Evolutionary conservation across 768 basidiomycete genomes (phyloP), one percentile per base, ranked within the genome.

Genomic region (Auricularia heimuer): DNA sequence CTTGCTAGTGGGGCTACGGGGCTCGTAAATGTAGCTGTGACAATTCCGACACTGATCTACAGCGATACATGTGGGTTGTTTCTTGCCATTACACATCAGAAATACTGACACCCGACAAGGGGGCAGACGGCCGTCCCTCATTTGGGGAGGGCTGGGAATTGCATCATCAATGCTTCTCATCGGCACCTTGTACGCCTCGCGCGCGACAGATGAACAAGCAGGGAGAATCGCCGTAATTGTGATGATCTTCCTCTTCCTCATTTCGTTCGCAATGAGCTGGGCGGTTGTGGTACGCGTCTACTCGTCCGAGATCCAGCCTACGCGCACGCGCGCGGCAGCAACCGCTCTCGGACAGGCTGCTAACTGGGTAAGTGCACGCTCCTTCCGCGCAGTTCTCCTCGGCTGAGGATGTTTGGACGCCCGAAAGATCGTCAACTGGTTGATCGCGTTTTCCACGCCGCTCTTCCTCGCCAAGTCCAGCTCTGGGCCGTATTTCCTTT

Each of bases 1-100:
- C 74, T 83, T 39, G 81, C 81, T 0, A 81, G 81, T 1, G 83
- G 81, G 3, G 74, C 83, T 12, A 79, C 80, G 1, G 83, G 81
- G 36, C 73, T 83, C 47, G 67, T 81, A 42, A 79, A 78, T 65
- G 66, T 82, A 21, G 72, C 72, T 16, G 71, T 74, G 54, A 80
- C 78, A 4, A 73, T 80, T 61, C 70, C 73, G 2, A 71, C 76
- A 11, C 79, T 78, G 65, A 63, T 77, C 56, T 77, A 72, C 62
- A 74, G 76, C 18, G 80, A 81, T 62, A 76, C 71, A 66, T 80
- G 78, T 77, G 70, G 65, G 60, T 65, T 11, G n/a, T 56, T 2
- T 29, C 16, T 29, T 60, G 3, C 39, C 12, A 42, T 42, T 42
- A 42, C 39, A 42, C 39, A 42, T 42, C 39, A 42, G 39, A 42